Base-by-base conservation (phyloP, 768 basidiomycete species). In the Lentinus tigrinus region DNA sequence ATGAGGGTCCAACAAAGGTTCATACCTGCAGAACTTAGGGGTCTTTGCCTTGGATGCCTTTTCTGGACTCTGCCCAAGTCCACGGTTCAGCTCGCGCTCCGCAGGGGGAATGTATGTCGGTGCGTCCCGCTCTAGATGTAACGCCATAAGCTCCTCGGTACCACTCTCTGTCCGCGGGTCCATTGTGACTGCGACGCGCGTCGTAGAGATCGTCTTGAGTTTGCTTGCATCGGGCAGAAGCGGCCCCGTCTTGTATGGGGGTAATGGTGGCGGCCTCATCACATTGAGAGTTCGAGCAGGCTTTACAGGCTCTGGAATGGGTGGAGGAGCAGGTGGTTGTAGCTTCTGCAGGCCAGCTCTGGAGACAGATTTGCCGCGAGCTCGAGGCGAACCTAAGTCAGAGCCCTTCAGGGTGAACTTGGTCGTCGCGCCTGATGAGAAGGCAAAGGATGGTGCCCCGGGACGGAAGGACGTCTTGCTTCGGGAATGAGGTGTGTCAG, bases 51-150 rank as follows among this genome's bases (percentile, higher is more conserved):
- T 71, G 21, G 54, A 54, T 54, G 71, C 71, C 70, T 86, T 87
- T 62, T 82, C 77, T 0, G 86, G 86, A 69, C 85, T 88, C 52
- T 84, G 64, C 58, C 77, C 77, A 38, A 88, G 63, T 1, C 84
- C 85, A n/a, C 83, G 77, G 11, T 73, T 72, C 1, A 74, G 66
- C 61, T 80, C 75, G 2, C 65, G 67, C 46, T 77, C 74, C 16
- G 70, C 68, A 13, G 68, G 62, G 8, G 74, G 73, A 2, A 66
- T 75, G 69, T 62, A 78, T 52, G 47, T 74, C 57, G 67, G 67
- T 0, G 71, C 72, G 38, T 81, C 73, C 60, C 84, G 79, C 49
- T 78, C 79, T 16, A 87, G 68, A 44, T 84, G 75, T 16, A 86
- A 73, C 4, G 81, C 79, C 10, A 84, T 73, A 3, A 87, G 64